phyloP scores from a whole-genome alignment of 1,284 basidiomycete genomes.

The Microbotryum intermedium region DNA sequence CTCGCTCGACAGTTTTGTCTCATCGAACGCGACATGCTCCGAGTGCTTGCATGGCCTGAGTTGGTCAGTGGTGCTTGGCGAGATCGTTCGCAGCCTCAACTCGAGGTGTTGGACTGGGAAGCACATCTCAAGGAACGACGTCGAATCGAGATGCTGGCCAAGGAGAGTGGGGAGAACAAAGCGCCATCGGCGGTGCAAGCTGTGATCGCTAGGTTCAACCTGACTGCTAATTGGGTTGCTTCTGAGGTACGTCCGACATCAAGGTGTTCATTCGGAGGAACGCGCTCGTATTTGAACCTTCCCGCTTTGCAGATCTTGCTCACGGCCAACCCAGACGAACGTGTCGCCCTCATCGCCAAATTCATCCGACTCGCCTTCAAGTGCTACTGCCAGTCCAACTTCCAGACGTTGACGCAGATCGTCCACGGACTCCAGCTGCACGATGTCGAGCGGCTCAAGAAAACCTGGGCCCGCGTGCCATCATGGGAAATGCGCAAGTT shows the following conservation, averaged over 20 bases:
- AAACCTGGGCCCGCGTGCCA: constrained; percentile 59
- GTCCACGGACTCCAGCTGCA: constrained; percentile 66
- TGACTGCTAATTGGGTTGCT: constrained; percentile 71
- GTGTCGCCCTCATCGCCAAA: constrained; percentile 61
- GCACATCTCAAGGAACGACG: constrained; percentile 67
- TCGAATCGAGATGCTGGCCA: constrained; percentile 56
- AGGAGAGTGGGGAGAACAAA: constrained; percentile 33
- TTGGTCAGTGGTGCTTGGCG: constrained; percentile 45
- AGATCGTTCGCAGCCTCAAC: constrained; percentile 41
- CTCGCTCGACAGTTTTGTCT: constrained; percentile 72
- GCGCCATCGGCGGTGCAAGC: constrained; percentile 47
- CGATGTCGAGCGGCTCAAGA: constrained; percentile 62
- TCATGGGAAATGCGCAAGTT: constrained; percentile 68
- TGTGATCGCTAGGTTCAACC: constrained; percentile 76
- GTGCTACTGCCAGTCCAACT: constrained; percentile 71
- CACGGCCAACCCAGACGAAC: constrained; percentile 45
- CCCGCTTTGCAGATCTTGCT: constrained; percentile 33
- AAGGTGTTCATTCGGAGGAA: constrained; percentile 48
- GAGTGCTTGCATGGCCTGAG: constrained; percentile 50
- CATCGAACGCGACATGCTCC: constrained; percentile 79
- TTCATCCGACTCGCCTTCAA: constrained; percentile 83
- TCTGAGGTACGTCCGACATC: constrained; percentile 39
- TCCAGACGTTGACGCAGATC: constrained; percentile 70
- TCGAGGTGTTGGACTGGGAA: constrained; percentile 71
- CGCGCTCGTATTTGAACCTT: constrained; percentile 52